A percentile compares a stretch with the other conserved stretches of the same genome.
phyloP scores from a whole-genome alignment of 2,329 filamentous ascomycete genomes.

The Fusarium brevicatenulatum region DNA sequence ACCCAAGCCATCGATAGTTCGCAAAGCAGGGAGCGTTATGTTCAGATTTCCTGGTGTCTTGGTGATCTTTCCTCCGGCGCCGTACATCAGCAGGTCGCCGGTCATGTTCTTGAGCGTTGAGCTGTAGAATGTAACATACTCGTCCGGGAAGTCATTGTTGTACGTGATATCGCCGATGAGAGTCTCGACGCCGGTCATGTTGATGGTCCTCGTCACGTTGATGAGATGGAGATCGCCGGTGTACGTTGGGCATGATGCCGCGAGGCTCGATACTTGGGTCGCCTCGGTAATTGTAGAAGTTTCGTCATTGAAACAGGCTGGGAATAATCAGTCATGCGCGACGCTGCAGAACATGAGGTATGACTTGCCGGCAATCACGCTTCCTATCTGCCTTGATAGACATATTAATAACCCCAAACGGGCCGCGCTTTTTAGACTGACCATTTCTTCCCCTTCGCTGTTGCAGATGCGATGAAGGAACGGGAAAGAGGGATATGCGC shows the following conservation, averaged over 20 bases:
- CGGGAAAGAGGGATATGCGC: fast-evolving
- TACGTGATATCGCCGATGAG: neutral
- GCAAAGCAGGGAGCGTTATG: neutral
- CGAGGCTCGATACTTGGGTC: neutral
- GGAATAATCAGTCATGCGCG: fast-evolving
- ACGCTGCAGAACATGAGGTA: fast-evolving
- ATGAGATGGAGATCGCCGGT: neutral
- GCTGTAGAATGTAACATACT: neutral
- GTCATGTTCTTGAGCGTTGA: neutral
- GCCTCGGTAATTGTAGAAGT: neutral
- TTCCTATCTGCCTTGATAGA: fast-evolving
- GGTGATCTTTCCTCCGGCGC: fast-evolving
- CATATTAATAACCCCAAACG: fast-evolving
- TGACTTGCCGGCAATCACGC: fast-evolving
- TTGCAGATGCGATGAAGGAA: neutral
- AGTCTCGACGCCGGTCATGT: neutral
- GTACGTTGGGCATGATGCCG: neutral
- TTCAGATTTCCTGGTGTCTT: neutral
- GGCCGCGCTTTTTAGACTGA: fast-evolving
- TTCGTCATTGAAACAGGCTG: neutral
- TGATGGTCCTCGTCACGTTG: neutral
- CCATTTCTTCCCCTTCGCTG: neutral
- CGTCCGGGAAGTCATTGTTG: neutral
- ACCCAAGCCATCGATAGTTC: fast-evolving
- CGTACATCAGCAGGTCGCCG: fast-evolving